Evolutionary conservation across 2,329 filamentous ascomycete species (phyloP), one percentile per base, ranked within the genome.

Genomic region (Lasiodiplodia sp.): DNA sequence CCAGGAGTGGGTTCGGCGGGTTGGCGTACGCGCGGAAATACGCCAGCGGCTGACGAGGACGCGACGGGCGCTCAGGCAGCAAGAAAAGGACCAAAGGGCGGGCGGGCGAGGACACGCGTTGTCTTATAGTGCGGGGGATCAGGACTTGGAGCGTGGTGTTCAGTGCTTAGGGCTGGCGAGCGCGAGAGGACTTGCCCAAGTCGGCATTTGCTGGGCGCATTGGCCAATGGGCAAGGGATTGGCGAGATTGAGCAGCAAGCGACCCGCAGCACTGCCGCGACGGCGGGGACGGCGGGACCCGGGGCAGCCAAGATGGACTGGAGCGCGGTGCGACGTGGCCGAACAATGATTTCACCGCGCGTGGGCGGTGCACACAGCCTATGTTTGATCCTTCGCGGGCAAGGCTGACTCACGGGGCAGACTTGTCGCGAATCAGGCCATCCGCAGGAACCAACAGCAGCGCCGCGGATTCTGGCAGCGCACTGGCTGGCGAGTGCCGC

Each of bases 401-500:
- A 51, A 65, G 67, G 68, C 68, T 69, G 68, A 69, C 68, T 69
- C 68, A 69, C 68, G 60, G 68, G 68, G 62, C 62, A 60, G 18
- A 60, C 62, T 52, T 51, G 51, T 28, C 28, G 28, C 25, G 25
- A 7, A 66, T 55, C 63, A 56, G 53, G 49, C 63, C 49, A 66
- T 40, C 21, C 40, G 38, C 28, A 34, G 47, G 40, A 49, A 34
- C 57, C 38, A 47, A 47, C 57, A 62, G 38, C 57, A n/a, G 4
- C 56, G 56, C 34, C 34, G 11, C 34, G n/a, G 38, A 40, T 18
- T 34, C 34, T 14, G 6, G 23, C 11, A 16, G 2, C 23, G 21
- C 11, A 47, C 57, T 60, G 57, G 57, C 57, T 38, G 34, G 34
- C 55, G 31, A 8, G 53, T 21, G 53, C 53, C 28, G 18, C 55